Conservation (phyloP, 2,329 filamentous ascomycete genomes). For the Pestalotiopsis sp. region DNA sequence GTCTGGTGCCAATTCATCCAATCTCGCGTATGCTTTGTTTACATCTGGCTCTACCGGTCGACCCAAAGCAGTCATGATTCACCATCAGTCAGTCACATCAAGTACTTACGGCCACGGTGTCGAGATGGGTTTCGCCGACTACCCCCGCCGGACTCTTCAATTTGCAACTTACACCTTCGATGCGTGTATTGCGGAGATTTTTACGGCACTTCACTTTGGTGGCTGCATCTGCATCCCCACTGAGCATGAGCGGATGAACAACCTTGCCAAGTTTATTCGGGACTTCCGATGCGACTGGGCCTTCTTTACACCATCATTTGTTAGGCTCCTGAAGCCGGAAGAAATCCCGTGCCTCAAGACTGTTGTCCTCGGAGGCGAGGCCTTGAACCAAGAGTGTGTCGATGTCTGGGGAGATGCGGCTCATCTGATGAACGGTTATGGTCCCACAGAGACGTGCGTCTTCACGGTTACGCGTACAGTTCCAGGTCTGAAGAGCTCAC, state of each 20-base stretch:
- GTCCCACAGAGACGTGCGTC: constrained; percentile 7
- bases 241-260: constrained; percentile 34
- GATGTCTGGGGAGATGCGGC: not conserved
- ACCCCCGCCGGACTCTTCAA: constrained; percentile 20
- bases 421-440: constrained; percentile 5
- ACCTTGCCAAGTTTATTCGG: constrained; percentile 10
- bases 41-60: constrained; percentile 57
- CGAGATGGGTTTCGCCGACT: not conserved
- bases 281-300: constrained; percentile 12
- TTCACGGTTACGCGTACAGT: not conserved
- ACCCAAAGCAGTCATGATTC: constrained; percentile 50
- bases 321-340: constrained; percentile 7
- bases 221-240: constrained; percentile 41
- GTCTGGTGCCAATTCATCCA: not conserved
- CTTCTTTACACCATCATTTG: constrained; percentile 14
- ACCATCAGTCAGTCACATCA: constrained; percentile 3
- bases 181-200: constrained; percentile 38
- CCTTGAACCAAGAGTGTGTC: not conserved
- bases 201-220: constrained; percentile 38
- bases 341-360: not conserved
- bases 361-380: constrained; percentile 10
- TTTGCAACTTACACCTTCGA: constrained; percentile 40
- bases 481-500: not conserved
- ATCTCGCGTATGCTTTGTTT: constrained; percentile 43
- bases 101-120: constrained; percentile 6